Percentiles rank a stretch among this genome's conserved stretches.
These are phyloP conservation scores for Wallacemonas sp. DNA, from an alignment of 208 protist species.

Conservation along the genomic window DNA sequence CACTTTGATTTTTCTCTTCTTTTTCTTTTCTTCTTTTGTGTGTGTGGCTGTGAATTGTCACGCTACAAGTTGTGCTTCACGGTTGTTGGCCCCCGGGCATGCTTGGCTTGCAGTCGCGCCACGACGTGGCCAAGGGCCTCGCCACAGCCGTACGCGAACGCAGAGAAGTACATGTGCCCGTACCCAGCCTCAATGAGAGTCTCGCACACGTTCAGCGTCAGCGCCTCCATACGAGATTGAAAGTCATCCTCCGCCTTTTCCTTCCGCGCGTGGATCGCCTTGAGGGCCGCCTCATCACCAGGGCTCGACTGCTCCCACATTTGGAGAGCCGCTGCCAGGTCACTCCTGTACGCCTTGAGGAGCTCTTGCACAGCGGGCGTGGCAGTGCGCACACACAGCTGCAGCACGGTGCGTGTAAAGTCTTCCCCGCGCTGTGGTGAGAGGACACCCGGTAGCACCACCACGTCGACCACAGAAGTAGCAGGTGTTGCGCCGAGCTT, in stretches of 20 bases:
- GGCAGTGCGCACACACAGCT: constrained; percentile 14
- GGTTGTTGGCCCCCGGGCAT: background rate
- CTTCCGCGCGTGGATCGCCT: constrained; percentile 18
- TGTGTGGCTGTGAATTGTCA: background rate
- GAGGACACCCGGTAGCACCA: constrained; percentile 13
- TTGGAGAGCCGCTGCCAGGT: background rate
- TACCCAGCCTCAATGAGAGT: constrained; percentile 24
- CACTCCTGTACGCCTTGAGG: constrained; percentile 3
- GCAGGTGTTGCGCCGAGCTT: background rate
- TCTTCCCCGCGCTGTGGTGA: constrained; percentile 13
- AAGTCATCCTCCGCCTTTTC: constrained; percentile 28
- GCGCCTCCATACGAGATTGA: constrained; percentile 22
- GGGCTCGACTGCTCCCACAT: background rate
- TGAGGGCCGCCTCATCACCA: background rate
- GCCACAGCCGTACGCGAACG: constrained; percentile 36
- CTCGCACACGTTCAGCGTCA: constrained; percentile 25
- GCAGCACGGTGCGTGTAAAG: constrained; percentile 6
- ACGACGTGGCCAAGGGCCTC: constrained; percentile 30
- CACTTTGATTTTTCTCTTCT: background rate
- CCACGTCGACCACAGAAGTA: background rate
- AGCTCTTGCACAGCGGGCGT: background rate
- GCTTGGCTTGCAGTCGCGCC: constrained; percentile 11
- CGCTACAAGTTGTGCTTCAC: background rate
- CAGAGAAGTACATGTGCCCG: constrained; percentile 38
- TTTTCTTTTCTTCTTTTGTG: background rate